A percentile compares a stretch with the other conserved stretches of the same genome.
phyloP scores from a whole-genome alignment of 2,329 filamentous ascomycete species.

The Cadophora malorum region DNA sequence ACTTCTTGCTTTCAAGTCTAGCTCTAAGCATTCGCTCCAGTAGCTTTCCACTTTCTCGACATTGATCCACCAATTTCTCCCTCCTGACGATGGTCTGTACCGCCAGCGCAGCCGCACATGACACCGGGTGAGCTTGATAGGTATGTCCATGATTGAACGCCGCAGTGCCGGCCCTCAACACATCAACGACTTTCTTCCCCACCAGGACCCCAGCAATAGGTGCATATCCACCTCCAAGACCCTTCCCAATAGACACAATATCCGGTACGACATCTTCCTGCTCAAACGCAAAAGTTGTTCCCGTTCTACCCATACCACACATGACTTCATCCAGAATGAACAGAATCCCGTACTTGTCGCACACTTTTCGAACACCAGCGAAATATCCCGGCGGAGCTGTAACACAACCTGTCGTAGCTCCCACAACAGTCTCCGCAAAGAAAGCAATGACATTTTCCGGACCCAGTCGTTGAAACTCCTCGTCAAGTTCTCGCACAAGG shows the following conservation, averaged over 20 bases:
- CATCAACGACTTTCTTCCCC: constrained; percentile 54
- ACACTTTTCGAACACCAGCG: constrained; percentile 66
- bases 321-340: constrained; percentile 77
- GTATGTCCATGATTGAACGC: constrained; percentile 47
- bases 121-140: constrained; percentile 62
- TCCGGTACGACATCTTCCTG: constrained; percentile 61
- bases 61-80: constrained; percentile 61
- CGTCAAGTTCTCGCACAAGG: constrained; percentile 64
- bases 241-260: constrained; percentile 69
- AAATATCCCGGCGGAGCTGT: constrained; percentile 71
- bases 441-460: constrained; percentile 67
- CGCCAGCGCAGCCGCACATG: constrained; percentile 64
- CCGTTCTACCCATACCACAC: constrained; percentile 58
- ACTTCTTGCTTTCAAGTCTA: constrained; percentile 49
- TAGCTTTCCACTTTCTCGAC: constrained; percentile 57
- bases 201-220: constrained; percentile 65
- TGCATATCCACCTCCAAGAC: constrained; percentile 65
- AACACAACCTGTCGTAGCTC: constrained; percentile 72
- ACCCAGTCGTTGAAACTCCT: constrained; percentile 62
- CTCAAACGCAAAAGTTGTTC: constrained; percentile 59
- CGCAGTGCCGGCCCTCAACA: constrained; percentile 18
- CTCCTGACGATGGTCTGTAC: constrained; percentile 63
- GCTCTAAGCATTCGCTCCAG: constrained; percentile 51
- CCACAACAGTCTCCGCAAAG: constrained; percentile 69
- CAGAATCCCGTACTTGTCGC: constrained; percentile 71